These are phyloP conservation scores for Boletus rubescentipes DNA, from an alignment of 768 basidiomycete genomes.

Conservation along the genomic window DNA sequence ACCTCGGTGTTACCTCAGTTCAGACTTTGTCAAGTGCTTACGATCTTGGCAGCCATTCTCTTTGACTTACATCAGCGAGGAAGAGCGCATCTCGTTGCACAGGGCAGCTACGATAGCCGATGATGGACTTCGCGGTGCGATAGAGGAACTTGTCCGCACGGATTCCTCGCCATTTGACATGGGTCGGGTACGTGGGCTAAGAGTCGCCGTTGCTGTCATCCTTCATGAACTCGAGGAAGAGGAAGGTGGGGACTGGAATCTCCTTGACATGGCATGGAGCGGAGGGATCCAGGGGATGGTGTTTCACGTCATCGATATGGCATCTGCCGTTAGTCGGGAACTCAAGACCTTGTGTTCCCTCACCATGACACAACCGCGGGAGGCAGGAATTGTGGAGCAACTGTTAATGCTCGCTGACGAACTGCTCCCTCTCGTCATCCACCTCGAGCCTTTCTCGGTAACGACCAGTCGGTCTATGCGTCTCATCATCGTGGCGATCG, in stretches of 20 bases:
- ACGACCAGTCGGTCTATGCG: constrained; percentile 53
- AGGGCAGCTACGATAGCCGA: constrained; percentile 67
- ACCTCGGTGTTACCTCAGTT: constrained; percentile 57
- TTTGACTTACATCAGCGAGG: constrained; percentile 59
- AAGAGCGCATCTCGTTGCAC: constrained; percentile 56
- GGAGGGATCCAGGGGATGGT: constrained; percentile 57
- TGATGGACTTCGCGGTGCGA: constrained; percentile 60
- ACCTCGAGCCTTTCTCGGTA: constrained; percentile 46
- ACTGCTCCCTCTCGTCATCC: constrained; percentile 48
- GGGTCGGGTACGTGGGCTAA: constrained; percentile 56
- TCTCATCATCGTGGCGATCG: constrained; percentile 41
- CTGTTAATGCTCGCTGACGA: constrained; percentile 57
- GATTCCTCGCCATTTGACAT: constrained; percentile 37
- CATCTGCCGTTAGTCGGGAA: constrained; percentile 50
- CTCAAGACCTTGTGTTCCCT: constrained; percentile 53
- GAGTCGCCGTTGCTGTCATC: constrained; percentile 62
- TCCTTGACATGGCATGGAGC: constrained; percentile 60
- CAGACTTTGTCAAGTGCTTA: constrained; percentile 58
- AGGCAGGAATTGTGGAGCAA: constrained; percentile 47
- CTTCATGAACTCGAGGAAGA: constrained; percentile 47
- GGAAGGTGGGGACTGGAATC: constrained; percentile 54
- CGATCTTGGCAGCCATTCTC: constrained; percentile 61
- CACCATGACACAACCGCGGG: constrained; percentile 33
- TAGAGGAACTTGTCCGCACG: constrained; percentile 52
- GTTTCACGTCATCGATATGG: constrained; percentile 53